phyloP scores from a whole-genome alignment of 352 stramenopile species.

The Phytophthora ramorum region DNA sequence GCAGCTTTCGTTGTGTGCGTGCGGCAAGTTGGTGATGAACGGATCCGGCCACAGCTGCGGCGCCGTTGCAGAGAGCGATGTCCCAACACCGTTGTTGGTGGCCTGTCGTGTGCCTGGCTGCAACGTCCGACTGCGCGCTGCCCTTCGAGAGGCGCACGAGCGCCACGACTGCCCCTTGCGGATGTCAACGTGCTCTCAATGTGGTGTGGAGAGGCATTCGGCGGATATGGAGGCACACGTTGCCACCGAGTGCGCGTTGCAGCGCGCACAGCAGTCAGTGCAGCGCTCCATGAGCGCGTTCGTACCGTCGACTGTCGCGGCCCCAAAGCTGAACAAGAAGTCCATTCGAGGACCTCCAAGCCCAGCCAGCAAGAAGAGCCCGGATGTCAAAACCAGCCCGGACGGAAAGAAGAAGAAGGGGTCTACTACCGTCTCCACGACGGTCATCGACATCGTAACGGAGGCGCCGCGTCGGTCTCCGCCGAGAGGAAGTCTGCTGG shows the following conservation, averaged over 20 bases:
- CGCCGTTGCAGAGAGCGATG: not conserved
- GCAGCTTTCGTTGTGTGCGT: constrained; percentile 21
- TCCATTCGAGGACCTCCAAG: constrained; percentile 20
- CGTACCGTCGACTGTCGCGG: constrained; percentile 12
- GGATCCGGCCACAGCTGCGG: constrained; percentile 21
- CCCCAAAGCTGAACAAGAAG: constrained; percentile 31
- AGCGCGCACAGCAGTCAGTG: constrained; percentile 31
- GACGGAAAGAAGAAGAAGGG: constrained; percentile 5
- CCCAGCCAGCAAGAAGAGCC: constrained; percentile 5
- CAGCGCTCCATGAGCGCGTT: constrained; percentile 13
- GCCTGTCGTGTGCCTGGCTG: constrained; percentile 32
- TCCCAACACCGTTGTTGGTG: constrained; percentile 11
- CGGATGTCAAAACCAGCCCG: too few relatives aligned
- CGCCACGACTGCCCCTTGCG: constrained; percentile 55
- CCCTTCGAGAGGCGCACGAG: constrained; percentile 61
- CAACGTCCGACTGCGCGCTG: constrained; percentile 39
- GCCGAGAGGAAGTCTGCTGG: not conserved
- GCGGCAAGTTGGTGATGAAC: constrained; percentile 28
- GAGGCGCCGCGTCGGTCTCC: not conserved
- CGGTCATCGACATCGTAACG: constrained; percentile 7
- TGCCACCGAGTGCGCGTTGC: constrained; percentile 47
- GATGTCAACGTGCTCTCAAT: constrained; percentile 46
- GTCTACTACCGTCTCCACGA: constrained; percentile 1
- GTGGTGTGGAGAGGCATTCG: constrained; percentile 46
- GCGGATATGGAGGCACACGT: constrained; percentile 50